Evolutionary conservation across 2,329 filamentous ascomycete genomes (phyloP).

Genomic region (Colletotrichum liaoningense): DNA sequence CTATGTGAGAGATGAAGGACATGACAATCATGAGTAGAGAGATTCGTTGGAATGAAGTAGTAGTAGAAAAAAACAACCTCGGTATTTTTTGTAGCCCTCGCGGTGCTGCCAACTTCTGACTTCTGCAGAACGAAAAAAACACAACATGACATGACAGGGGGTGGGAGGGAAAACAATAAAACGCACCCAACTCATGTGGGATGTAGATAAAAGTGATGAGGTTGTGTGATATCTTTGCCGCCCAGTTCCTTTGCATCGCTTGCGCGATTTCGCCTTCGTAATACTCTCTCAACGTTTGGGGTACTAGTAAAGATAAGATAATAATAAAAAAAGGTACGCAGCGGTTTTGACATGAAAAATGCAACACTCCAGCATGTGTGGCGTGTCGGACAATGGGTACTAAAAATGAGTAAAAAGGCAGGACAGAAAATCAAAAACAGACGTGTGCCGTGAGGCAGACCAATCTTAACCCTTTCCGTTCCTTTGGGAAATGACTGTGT

Average conservation of each 20-base stretch:
- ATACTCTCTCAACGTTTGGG: slow-evolving; percentile 22
- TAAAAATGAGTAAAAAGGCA: slow-evolving; percentile 9
- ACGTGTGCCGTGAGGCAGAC: slow-evolving; percentile 50
- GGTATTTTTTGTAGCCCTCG: slow-evolving; percentile 10
- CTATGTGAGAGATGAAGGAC: background rate
- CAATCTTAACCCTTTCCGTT: slow-evolving; percentile 45
- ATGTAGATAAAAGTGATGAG: background rate
- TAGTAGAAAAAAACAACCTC: background rate
- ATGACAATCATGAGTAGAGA: background rate
- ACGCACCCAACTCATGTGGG: background rate
- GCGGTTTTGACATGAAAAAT: background rate
- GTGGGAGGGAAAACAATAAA: background rate
- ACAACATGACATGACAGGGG: background rate
- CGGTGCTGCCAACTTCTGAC: slow-evolving; percentile 11
- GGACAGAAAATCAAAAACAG: slow-evolving; percentile 38
- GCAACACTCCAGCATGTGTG: background rate
- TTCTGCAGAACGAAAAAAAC: background rate
- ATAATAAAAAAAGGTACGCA: background rate
- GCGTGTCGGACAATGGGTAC: background rate
- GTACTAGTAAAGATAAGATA: slow-evolving; percentile 6
- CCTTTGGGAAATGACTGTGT: slow-evolving; percentile 33
- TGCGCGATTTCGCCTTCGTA: slow-evolving; percentile 23
- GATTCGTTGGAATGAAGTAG: background rate
- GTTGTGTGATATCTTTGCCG: slow-evolving; percentile 26
- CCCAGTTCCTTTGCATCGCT: slow-evolving; percentile 25